Conservation (phyloP, 352 stramenopile species). For the Phytopythium montanum region DNA sequence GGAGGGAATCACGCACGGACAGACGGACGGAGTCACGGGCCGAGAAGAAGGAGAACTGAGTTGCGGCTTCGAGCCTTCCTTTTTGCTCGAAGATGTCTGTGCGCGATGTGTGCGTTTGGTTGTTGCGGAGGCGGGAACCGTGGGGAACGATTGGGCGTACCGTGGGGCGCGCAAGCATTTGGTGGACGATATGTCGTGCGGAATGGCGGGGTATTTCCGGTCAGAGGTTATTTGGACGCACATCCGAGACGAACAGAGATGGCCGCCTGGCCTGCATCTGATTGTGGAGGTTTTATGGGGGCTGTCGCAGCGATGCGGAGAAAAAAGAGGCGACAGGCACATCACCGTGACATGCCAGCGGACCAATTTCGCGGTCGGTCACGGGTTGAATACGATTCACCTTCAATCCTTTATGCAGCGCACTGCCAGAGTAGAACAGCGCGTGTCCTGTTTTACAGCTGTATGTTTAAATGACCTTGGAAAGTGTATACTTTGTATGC, state of each 20-base stretch:
- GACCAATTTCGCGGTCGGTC: no score
- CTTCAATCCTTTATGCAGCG: no score
- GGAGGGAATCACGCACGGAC: not conserved
- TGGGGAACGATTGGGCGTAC: not conserved
- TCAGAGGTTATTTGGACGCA: not conserved
- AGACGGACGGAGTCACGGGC: no score
- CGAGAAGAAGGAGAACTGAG: conserved; percentile 5
- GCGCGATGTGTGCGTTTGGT: not conserved
- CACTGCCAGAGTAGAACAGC: no score
- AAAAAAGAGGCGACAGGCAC: not conserved
- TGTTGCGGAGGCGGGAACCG: conserved; percentile 1
- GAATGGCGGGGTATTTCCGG: not conserved
- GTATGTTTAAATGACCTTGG: no score
- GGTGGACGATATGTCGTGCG: not conserved
- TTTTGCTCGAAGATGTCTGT: not conserved
- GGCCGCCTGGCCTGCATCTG: not conserved
- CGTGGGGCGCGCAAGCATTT: not conserved
- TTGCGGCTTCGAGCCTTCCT: not conserved
- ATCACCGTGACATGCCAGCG: not conserved
- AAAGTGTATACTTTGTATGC: no score
- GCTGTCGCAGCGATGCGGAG: not conserved
- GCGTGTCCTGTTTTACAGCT: no score
- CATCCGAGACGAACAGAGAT: not conserved
- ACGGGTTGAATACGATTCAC: not conserved
- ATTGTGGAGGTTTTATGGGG: not conserved